Conservation (phyloP, 2,329 filamentous ascomycete genomes). For the Trichoderma oligosporum region DNA sequence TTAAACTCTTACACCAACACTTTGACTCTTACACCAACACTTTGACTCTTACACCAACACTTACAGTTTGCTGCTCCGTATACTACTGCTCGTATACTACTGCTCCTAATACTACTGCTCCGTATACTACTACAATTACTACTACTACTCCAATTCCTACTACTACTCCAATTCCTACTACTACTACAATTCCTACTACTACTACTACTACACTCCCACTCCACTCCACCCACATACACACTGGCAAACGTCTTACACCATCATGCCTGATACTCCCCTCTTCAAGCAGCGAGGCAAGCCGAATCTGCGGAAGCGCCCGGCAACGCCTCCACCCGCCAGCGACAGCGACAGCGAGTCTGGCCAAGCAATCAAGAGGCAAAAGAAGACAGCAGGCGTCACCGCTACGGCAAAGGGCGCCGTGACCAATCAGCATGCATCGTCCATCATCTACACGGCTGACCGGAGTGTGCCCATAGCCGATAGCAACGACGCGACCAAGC, state of each 20-base stretch:
- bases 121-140: no score
- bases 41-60: no score
- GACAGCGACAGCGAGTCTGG: conserved; percentile 64
- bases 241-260: conserved; percentile 7
- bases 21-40: no score
- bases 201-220: no score
- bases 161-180: no score
- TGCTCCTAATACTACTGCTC: no score
- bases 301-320: conserved; percentile 74
- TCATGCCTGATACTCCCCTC: conserved; percentile 50
- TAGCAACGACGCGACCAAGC: conserved; percentile 84
- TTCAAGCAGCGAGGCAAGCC: conserved; percentile 86
- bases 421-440: conserved; percentile 38
- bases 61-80: no score
- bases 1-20: no score
- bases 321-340: conserved; percentile 67
- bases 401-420: conserved; percentile 55
- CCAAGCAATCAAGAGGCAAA: conserved; percentile 73
- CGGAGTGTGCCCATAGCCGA: conserved; percentile 58
- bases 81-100: no score
- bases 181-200: no score
- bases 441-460: conserved; percentile 58
- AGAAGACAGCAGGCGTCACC: conserved; percentile 62
- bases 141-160: no score
- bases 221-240: no score